Base-by-base conservation (phyloP, 2,329 filamentous ascomycete species). In the Diplodia corticola region DNA sequence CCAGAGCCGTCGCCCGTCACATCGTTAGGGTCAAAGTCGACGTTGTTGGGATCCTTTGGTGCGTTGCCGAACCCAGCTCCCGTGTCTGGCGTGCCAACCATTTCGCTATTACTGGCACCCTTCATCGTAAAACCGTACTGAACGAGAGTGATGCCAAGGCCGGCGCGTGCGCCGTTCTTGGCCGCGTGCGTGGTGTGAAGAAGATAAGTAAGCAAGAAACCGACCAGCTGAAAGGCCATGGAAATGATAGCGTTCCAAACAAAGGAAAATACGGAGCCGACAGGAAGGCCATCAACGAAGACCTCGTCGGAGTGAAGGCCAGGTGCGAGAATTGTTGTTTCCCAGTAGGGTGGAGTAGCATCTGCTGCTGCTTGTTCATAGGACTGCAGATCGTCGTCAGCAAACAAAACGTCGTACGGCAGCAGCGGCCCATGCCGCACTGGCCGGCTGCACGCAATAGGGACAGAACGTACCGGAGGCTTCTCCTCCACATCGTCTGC, bases 311-410 rank as follows among this genome's bases (percentile, higher is more conserved):
- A 88, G n/a, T 91, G 91, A 70, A 95, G 88, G 65, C 94, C 95
- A 0, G 95, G 95, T 0, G 93, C 94, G 61, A 99, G 86, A 70
- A 99, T 97, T 0, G 95, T 98, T 5, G 95, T 99, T 82, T 99
- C 95, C 95, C 95, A 99, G 80, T 99, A 99, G 0, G 95, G 95
- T 1, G 95, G 95, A 55, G 95, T 95, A 26, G 93, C 91, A 78
- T 99, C 95, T 49, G 94, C 94, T 3, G 95, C 95, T 17, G 95
- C 95, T 87, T 98, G 94, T 84, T 99, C 95, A 78, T 99, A 99
- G 40, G 94, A 93, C 92, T 97, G 73, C 3, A 44, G 17, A 68
- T 40, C 46, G 57, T 48, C 54, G 76, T 83, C 74, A 82, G 80
- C 28, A 28, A 5, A 28, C 24, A 26, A 26, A 17, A 4, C 17